Evolutionary conservation across 2,329 filamentous ascomycete species (phyloP).

Genomic region (Fragosphaeria purpurea): DNA sequence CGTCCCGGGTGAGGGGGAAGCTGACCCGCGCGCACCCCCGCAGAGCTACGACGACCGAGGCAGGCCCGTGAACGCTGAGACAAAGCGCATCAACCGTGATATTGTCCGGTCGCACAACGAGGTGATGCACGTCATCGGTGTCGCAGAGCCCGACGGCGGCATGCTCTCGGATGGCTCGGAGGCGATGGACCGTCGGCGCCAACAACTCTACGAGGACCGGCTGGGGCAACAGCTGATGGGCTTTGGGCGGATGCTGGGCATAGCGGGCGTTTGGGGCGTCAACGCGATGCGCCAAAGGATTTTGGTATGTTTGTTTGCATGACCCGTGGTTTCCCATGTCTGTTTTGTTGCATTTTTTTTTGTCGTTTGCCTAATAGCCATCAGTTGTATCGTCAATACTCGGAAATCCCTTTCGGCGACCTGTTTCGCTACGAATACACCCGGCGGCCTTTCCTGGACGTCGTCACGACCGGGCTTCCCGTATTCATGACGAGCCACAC

Average conservation of each 20-base stretch:
- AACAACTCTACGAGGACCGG: slow-evolving; percentile 37
- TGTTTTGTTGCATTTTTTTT: slow-evolving; percentile 4
- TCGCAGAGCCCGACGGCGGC: slow-evolving; percentile 46
- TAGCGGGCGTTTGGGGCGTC: slow-evolving; percentile 40
- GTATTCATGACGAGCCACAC: slow-evolving; percentile 25
- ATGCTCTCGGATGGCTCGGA: slow-evolving; percentile 24
- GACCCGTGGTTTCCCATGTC: too few species aligned
- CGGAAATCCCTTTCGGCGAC: slow-evolving; percentile 37
- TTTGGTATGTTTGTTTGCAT: slow-evolving; percentile 27
- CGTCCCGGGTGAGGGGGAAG: slow-evolving; percentile 37
- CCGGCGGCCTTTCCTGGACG: slow-evolving; percentile 22
- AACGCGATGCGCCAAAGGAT: slow-evolving; percentile 44
- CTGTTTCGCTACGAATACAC: slow-evolving; percentile 26
- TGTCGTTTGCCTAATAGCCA: slow-evolving; percentile 1
- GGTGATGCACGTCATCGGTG: slow-evolving; percentile 53
- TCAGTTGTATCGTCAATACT: slow-evolving; percentile 43
- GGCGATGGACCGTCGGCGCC: slow-evolving; percentile 30
- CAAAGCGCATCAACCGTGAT: slow-evolving; percentile 44
- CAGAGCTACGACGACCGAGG: slow-evolving; percentile 47
- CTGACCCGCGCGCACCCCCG: slow-evolving; percentile 27
- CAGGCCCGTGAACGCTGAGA: slow-evolving; percentile 44
- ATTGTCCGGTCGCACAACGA: slow-evolving; percentile 53
- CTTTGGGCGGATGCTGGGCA: slow-evolving; percentile 26
- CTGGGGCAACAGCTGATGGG: slow-evolving; percentile 31
- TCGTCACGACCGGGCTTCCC: slow-evolving; percentile 30